These are phyloP conservation scores for Mortierella sp. DNA, from an alignment of 371 early-diverging fungal species.

Conservation along the genomic window DNA sequence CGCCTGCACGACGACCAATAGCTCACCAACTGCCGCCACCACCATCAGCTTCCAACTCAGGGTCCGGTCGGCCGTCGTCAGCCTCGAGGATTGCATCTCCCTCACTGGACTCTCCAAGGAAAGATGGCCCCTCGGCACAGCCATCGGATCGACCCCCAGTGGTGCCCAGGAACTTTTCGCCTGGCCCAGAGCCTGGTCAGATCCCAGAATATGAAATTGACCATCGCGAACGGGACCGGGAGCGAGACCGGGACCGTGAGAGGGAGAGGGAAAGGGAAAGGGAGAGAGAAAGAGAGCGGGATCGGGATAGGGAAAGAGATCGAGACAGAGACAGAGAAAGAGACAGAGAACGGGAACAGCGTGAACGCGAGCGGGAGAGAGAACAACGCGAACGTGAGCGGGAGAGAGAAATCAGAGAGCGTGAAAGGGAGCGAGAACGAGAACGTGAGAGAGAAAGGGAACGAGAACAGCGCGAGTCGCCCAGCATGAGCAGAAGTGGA, in stretches of 20 bases:
- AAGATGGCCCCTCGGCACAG: constrained; percentile 9
- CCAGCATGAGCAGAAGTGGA: constrained; percentile 5
- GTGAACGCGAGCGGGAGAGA: constrained; percentile 26
- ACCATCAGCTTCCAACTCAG: constrained; percentile 24
- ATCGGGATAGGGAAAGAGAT: constrained; percentile 43
- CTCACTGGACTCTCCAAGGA: constrained; percentile 16
- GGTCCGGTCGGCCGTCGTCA: constrained; percentile 3
- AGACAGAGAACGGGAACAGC: constrained; percentile 31
- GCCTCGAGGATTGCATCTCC: constrained; percentile 29
- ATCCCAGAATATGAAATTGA: constrained; percentile 54
- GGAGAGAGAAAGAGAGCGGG: constrained; percentile 36
- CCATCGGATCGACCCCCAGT: constrained; percentile 14
- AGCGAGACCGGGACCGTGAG: constrained; percentile 26
- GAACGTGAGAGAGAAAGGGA: constrained; percentile 22
- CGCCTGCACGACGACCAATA: constrained; percentile 50
- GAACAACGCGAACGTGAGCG: constrained; percentile 37
- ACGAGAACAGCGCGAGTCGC: constrained; percentile 15
- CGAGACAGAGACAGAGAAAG: constrained; percentile 29
- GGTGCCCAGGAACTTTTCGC: constrained; percentile 26
- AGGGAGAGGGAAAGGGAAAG: constrained; percentile 41
- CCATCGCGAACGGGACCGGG: constrained; percentile 28
- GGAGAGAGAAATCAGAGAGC: constrained; percentile 13
- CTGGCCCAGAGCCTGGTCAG: constrained; percentile 51
- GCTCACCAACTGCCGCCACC: constrained; percentile 51
- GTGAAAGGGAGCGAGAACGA: constrained; percentile 39